A percentile compares a stretch with the other conserved stretches of the same genome.
Conservation (phyloP, 2,329 filamentous ascomycete genomes). For the Ophioceras dolichostomum region DNA sequence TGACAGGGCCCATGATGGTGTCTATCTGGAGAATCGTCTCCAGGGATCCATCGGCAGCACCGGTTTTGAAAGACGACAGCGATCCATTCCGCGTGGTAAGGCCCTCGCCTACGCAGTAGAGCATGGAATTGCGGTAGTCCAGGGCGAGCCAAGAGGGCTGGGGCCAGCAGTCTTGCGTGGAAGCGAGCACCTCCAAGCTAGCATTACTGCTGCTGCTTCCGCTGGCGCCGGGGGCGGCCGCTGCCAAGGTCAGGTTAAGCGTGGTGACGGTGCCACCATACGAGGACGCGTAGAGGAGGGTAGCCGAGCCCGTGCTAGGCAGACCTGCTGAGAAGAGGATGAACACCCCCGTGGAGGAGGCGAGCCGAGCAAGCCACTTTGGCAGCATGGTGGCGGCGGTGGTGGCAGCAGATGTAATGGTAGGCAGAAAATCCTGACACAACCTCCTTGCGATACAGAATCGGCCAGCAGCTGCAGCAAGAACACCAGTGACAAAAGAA, state of each 20-base stretch:
- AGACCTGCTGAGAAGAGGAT: slow-evolving; percentile 8
- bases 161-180: slow-evolving; percentile 33
- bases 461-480: too few species aligned
- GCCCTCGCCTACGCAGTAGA: slow-evolving; percentile 52
- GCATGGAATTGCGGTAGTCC: slow-evolving; percentile 30
- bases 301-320: slow-evolving; percentile 17
- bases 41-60: slow-evolving; percentile 24
- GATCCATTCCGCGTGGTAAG: slow-evolving; percentile 31
- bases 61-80: slow-evolving; percentile 27
- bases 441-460: too few species aligned
- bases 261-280: slow-evolving; percentile 36
- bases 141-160: slow-evolving; percentile 50
- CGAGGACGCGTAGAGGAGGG: slow-evolving; percentile 33
- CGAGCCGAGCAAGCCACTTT: slow-evolving; percentile 1
- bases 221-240: slow-evolving; percentile 6
- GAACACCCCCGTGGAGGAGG: neutral
- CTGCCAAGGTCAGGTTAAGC: slow-evolving; percentile 24
- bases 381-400: slow-evolving; percentile 2
- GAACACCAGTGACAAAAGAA: too few species aligned
- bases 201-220: slow-evolving; percentile 12
- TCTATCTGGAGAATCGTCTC: slow-evolving; percentile 20
- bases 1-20: slow-evolving; percentile 29
- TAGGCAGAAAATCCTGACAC: too few species aligned
- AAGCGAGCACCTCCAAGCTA: slow-evolving; percentile 27
- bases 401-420: too few species aligned